Evolutionary conservation across 2,329 filamentous ascomycete genomes (phyloP).

Genomic region (Alternaria triticina): DNA sequence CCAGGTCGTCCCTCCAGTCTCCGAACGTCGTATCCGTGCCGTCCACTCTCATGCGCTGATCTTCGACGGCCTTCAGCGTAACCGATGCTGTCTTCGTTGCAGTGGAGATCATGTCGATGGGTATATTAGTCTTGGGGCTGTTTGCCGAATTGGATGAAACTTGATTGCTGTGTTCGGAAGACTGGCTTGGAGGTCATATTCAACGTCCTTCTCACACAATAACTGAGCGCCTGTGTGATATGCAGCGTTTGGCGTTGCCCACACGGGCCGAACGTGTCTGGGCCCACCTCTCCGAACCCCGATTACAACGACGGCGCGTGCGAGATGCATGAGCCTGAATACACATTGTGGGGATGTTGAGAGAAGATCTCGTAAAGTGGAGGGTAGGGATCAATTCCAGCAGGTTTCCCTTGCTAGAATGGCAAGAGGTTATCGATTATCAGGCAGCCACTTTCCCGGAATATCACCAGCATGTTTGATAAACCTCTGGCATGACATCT

Average conservation of each 20-base stretch:
- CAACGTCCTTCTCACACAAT: neutral
- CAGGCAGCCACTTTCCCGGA: neutral
- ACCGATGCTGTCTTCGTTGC: slow-evolving; percentile 16
- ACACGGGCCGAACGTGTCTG: neutral
- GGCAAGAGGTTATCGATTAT: neutral
- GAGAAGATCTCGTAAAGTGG: slow-evolving; percentile 1
- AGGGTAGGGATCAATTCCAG: neutral
- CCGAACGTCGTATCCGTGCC: slow-evolving; percentile 30
- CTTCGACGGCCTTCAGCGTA: slow-evolving; percentile 13
- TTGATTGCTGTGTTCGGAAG: neutral
- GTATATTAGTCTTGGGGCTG: neutral
- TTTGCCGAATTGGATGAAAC: neutral
- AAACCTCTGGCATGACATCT: neutral
- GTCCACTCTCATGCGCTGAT: slow-evolving; percentile 19
- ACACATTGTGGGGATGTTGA: neutral
- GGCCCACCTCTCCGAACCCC: neutral
- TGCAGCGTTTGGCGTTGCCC: neutral
- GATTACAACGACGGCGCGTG: neutral
- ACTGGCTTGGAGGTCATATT: neutral
- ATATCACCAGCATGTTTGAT: neutral
- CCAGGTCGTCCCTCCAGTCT: slow-evolving; percentile 45
- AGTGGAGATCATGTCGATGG: slow-evolving; percentile 18
- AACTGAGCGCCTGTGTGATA: neutral
- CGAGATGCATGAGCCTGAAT: neutral
- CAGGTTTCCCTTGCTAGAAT: neutral